A percentile compares a stretch with the other conserved stretches of the same genome.
Conservation (phyloP, 176 grass and related monocot species). For the Elymus sibiricus region DNA sequence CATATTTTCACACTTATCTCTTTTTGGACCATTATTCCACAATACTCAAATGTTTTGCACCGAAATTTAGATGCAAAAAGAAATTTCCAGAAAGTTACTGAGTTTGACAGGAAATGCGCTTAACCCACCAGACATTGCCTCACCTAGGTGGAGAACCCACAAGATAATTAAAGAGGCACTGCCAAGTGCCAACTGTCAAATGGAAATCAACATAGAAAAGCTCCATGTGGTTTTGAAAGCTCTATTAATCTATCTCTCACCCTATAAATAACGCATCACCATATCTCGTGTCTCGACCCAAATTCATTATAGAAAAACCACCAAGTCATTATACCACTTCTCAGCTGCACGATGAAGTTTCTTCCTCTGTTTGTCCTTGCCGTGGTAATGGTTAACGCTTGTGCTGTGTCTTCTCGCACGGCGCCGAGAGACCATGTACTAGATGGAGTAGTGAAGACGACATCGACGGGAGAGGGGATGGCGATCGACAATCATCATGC, state of each 20-base stretch:
- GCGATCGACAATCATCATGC: slow-evolving; percentile 39
- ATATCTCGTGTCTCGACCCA: neutral
- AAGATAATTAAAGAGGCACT: neutral
- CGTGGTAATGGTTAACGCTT: slow-evolving; percentile 17
- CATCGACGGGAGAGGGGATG: neutral
- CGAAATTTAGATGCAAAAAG: neutral
- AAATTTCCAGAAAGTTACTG: neutral
- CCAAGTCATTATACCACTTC: neutral
- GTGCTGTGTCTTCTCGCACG: neutral
- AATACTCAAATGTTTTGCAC: neutral
- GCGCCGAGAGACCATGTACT: no score
- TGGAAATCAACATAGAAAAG: neutral
- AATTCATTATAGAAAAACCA: neutral
- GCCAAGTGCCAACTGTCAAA: slow-evolving; percentile 8
- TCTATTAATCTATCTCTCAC: neutral
- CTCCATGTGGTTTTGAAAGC: neutral
- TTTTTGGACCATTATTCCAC: neutral
- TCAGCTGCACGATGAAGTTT: slow-evolving; percentile 27
- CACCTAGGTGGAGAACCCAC: slow-evolving; percentile 33
- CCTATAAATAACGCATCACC: slow-evolving; percentile 33
- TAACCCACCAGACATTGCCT: slow-evolving; percentile 12
- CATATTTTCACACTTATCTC: neutral
- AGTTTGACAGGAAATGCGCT: neutral
- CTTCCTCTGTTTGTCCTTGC: slow-evolving; percentile 18
- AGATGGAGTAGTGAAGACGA: neutral